phyloP scores from a whole-genome alignment of 352 stramenopile genomes.

The Saprolegnia diclina region DNA sequence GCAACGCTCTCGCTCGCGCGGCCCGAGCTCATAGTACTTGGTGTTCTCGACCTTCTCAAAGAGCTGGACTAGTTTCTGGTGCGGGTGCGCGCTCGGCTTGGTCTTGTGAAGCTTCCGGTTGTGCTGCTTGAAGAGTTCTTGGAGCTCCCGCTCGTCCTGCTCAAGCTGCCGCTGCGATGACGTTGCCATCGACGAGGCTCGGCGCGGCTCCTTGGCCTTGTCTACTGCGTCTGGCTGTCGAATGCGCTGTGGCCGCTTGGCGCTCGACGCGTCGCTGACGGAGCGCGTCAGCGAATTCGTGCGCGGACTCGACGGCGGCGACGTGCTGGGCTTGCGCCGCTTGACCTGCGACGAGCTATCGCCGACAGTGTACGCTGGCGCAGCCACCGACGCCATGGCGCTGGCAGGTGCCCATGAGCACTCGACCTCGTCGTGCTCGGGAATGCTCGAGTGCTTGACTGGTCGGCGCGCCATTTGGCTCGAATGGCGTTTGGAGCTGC shows the following conservation, averaged over 20 bases:
- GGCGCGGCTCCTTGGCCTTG: slow-evolving; percentile 1
- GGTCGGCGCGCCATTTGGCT: background rate
- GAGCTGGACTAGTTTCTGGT: slow-evolving; percentile 3
- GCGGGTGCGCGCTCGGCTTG: background rate
- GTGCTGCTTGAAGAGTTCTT: slow-evolving; percentile 19
- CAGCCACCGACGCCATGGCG: too few relatives aligned
- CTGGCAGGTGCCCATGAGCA: background rate
- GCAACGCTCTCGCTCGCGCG: background rate
- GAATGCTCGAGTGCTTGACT: background rate
- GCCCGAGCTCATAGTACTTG: slow-evolving; percentile 2
- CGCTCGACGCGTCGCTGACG: background rate
- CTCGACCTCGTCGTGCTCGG: background rate
- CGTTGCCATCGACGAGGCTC: background rate
- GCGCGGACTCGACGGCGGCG: background rate
- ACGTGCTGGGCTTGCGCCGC: background rate
- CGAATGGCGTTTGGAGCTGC: background rate
- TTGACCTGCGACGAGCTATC: background rate
- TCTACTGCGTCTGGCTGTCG: too few relatives aligned
- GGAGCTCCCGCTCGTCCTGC: slow-evolving; percentile 12
- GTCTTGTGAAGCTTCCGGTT: slow-evolving; percentile 17
- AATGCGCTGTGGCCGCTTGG: too few relatives aligned
- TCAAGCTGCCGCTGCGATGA: background rate
- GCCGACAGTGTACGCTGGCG: too few relatives aligned
- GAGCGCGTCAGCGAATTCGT: background rate
- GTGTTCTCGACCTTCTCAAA: background rate